phyloP scores from a whole-genome alignment of 179 eudicot genomes.

The Beta macrorhiza region DNA sequence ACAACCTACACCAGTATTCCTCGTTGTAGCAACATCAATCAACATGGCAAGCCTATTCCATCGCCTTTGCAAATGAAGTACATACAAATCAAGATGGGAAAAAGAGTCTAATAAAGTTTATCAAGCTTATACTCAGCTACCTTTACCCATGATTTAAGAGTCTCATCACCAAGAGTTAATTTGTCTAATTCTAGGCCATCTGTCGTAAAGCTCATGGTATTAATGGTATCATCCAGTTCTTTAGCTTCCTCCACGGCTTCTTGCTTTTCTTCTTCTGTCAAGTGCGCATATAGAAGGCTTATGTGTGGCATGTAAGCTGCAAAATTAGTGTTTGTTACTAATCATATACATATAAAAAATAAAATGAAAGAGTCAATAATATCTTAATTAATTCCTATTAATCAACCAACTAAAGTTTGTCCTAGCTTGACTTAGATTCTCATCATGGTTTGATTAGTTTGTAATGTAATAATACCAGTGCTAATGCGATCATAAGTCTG shows the following conservation, averaged over 20 bases:
- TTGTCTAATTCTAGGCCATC: constrained; percentile 59
- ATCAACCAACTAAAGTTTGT: background rate
- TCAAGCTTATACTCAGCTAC: constrained; percentile 49
- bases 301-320: constrained; percentile 92
- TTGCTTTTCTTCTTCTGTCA: constrained; percentile 65
- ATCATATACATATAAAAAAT: background rate
- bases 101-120: background rate
- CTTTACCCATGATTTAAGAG: constrained; percentile 74
- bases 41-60: background rate
- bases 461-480: too few relatives aligned
- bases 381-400: background rate
- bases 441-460: too few relatives aligned
- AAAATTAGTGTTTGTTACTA: background rate
- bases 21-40: background rate
- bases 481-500: too few relatives aligned
- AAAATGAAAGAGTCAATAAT: background rate
- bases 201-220: constrained; percentile 54
- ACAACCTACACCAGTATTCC: background rate
- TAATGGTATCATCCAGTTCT: constrained; percentile 53
- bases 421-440: too few relatives aligned
- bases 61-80: background rate
- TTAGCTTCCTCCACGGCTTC: constrained; percentile 61
- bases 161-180: constrained; percentile 58
- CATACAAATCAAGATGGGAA: background rate
- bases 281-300: constrained; percentile 67